Base-by-base conservation (phyloP, 169 alveolate genomes). In the Eimeria falciformis region DNA sequence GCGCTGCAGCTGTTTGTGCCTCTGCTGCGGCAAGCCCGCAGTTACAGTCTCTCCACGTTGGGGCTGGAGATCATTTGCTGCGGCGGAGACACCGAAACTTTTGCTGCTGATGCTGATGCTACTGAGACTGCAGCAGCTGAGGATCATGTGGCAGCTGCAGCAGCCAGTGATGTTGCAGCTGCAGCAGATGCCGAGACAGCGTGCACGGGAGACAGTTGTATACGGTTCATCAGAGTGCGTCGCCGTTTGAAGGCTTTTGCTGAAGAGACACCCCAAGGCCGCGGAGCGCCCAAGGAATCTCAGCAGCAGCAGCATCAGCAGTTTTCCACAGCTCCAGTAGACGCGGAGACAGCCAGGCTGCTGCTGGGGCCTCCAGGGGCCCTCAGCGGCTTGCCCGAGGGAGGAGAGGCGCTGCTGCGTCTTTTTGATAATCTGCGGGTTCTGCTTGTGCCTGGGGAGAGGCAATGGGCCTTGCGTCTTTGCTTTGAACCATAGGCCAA, bases 1-100 rank as follows among this genome's bases (percentile, higher is more conserved):
- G 77, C 90, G 77, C 90, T 55, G 90, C 90, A 56, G 90, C 90
- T 87, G 12, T 87, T 69, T 37, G 79, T 73, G 33, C 93, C 93
- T n/a, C 87, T 87, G 17, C 79, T 87, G 79, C 87, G 73, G 68
- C 75, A 79, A 66, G 79, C 87, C 45, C 86, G 93, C 33, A 87
- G 93, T 66, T n/a, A 55, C 68, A 87, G 93, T 33, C 87, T 87
- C 50, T 27, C 77, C 21, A 87, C 93, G 21, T 62, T 87, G 3
- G 93, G 93, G 21, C 79, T 87, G 47, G 93, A 87, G 87, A 56
- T 55, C 23, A 68, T 87, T 17, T 50, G 55, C 3, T 56, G 77
- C 56, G 56, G 27, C 62, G n/a, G n/a, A n/a, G 53, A 47, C 29
- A 33, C 27, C 47, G 87, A 78, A 23, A 68, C 87, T 11, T 12